Conservation (phyloP, 106 monocot species). For the Allium sativum region DNA sequence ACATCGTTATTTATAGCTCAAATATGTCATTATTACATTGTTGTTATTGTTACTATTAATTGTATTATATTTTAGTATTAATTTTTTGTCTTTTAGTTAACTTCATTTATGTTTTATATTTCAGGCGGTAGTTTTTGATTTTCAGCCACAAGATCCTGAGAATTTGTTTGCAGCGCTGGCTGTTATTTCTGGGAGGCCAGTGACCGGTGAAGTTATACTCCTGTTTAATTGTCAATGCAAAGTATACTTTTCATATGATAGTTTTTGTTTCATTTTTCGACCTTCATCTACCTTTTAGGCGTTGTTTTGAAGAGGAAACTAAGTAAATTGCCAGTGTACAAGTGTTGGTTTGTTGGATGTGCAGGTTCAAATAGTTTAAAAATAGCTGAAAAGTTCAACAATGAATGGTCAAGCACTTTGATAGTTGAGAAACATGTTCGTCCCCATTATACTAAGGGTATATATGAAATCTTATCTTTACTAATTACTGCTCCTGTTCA, state of each 20-base stretch:
- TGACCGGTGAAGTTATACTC: conserved; percentile 38
- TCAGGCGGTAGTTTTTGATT: conserved; percentile 71
- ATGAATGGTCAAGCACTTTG: conserved; percentile 48
- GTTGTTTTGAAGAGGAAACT: conserved; percentile 54
- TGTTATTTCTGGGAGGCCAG: conserved; percentile 25
- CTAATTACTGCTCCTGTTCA: too few relatives aligned
- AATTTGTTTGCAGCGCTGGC: conserved; percentile 35
- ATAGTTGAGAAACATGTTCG: conserved; percentile 67
- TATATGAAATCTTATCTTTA: background rate
- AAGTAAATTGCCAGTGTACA: conserved; percentile 41
- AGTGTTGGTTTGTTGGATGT: conserved; percentile 81
- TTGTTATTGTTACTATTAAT: conserved; percentile 1
- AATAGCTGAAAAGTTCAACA: conserved; percentile 50
- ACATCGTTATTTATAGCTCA: too few relatives aligned
- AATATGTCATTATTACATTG: background rate
- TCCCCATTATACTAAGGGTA: conserved; percentile 73
- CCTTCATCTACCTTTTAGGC: conserved; percentile 25
- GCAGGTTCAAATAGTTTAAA: conserved; percentile 24
- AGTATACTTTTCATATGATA: conserved; percentile 3
- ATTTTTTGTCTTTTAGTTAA: background rate
- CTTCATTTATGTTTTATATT: conserved; percentile 2
- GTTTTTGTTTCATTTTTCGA: background rate
- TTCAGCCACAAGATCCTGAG: conserved; percentile 82
- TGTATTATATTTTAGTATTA: background rate
- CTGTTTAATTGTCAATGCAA: too few relatives aligned